These are phyloP conservation scores for Colletotrichum ledebouriae DNA, from an alignment of 2,329 filamentous ascomycete genomes.

Conservation along the genomic window DNA sequence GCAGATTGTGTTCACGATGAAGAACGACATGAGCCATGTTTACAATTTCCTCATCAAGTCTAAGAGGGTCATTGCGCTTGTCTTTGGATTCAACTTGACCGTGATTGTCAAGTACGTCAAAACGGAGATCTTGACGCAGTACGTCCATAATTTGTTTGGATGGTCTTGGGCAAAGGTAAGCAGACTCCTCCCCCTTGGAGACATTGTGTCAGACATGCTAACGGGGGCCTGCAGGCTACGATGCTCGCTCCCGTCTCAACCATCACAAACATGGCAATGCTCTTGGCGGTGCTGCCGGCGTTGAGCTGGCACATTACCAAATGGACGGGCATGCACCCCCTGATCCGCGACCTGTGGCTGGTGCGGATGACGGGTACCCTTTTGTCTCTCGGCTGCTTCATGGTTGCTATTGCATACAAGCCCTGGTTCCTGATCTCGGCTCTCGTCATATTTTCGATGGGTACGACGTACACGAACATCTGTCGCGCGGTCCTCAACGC, in stretches of 20 bases:
- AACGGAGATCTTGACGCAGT: conserved; percentile 60
- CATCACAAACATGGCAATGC: conserved; percentile 53
- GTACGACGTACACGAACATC: conserved; percentile 58
- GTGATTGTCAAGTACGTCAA: conserved; percentile 51
- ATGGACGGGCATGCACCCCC: conserved; percentile 48
- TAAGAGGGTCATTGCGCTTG: conserved; percentile 53
- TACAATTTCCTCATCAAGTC: conserved; percentile 58
- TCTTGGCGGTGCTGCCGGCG: conserved; percentile 55
- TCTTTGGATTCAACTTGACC: conserved; percentile 53
- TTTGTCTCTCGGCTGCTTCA: conserved; percentile 51
- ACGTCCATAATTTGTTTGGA: conserved; percentile 64
- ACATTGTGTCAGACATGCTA: neutral
- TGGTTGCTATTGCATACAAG: conserved; percentile 54
- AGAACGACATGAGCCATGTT: conserved; percentile 51
- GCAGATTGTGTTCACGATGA: conserved; percentile 46
- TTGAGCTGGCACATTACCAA: conserved; percentile 51
- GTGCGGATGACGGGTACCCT: conserved; percentile 52
- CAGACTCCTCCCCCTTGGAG: too few relatives aligned
- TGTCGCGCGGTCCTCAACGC: conserved; percentile 65
- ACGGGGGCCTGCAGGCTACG: conserved; percentile 51
- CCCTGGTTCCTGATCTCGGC: conserved; percentile 54
- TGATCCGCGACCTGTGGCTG: conserved; percentile 58
- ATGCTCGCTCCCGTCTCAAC: conserved; percentile 57
- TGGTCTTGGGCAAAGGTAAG: conserved; percentile 61
- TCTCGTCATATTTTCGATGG: conserved; percentile 61